These are phyloP conservation scores for Avena eriantha DNA, from an alignment of 176 grass and related monocot species.

Conservation along the genomic window DNA sequence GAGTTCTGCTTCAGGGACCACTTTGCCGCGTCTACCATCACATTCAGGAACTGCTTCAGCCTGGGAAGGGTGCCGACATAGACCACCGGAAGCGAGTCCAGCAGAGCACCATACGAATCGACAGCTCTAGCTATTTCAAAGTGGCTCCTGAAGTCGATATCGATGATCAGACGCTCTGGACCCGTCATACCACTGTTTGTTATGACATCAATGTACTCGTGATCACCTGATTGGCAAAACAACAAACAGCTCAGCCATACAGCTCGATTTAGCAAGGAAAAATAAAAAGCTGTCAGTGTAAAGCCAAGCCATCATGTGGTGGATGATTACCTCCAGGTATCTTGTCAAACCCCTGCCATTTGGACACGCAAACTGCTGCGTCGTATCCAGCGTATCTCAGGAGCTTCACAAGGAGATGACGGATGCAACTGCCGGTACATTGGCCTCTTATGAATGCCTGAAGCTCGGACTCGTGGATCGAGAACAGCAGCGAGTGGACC, in stretches of 20 bases:
- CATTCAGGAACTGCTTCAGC: slow-evolving; percentile 83
- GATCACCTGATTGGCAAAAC: slow-evolving; percentile 63
- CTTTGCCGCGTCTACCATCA: slow-evolving; percentile 91
- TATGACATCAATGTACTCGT: slow-evolving; percentile 92
- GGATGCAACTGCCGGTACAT: slow-evolving; percentile 77
- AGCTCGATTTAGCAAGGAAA: background rate
- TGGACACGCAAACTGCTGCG: slow-evolving; percentile 71
- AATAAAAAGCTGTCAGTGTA: background rate
- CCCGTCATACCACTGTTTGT: background rate
- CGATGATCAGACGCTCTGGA: slow-evolving; percentile 74
- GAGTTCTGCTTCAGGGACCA: slow-evolving; percentile 96
- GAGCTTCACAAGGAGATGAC: slow-evolving; percentile 69
- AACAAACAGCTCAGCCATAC: background rate
- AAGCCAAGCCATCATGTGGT: background rate
- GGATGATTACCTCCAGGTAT: slow-evolving; percentile 75
- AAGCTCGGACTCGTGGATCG: slow-evolving; percentile 67
- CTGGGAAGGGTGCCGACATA: slow-evolving; percentile 71
- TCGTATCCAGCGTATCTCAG: slow-evolving; percentile 81
- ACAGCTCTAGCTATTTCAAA: slow-evolving; percentile 96
- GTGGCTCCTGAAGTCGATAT: slow-evolving; percentile 94
- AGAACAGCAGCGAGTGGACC: slow-evolving; percentile 74
- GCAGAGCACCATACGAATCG: slow-evolving; percentile 66
- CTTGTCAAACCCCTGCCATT: slow-evolving; percentile 83
- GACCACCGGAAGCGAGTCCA: slow-evolving; percentile 75
- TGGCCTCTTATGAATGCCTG: slow-evolving; percentile 55